Conservation (phyloP, 164 flowering plant genomes). For the Berberis thunbergii region DNA sequence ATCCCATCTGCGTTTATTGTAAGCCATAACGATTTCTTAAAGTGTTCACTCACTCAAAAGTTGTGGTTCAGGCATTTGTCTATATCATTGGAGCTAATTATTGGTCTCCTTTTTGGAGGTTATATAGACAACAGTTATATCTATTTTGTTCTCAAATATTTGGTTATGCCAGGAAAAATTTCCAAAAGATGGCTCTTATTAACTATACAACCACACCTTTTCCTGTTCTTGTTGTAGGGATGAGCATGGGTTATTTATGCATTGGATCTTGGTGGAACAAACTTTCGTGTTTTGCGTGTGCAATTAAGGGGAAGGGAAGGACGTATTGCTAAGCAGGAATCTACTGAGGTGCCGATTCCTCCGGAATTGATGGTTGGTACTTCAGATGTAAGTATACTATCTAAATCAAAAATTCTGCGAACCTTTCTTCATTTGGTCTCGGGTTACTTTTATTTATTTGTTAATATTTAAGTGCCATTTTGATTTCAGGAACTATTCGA, state of each 20-base stretch:
- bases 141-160: too few relatives aligned
- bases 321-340: slow-evolving; percentile 60
- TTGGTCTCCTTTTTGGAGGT: too few relatives aligned
- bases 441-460: neutral
- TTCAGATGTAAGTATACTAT: slow-evolving; percentile 50
- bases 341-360: slow-evolving; percentile 85
- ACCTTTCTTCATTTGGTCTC: neutral
- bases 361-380: slow-evolving; percentile 75
- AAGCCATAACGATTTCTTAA: too few relatives aligned
- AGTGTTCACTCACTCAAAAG: too few relatives aligned
- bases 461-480: slow-evolving; percentile 2
- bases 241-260: slow-evolving; percentile 90
- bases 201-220: neutral
- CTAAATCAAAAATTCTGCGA: neutral
- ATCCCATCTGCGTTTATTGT: too few relatives aligned
- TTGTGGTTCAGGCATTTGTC: too few relatives aligned
- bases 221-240: slow-evolving; percentile 32
- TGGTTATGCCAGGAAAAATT: too few relatives aligned
- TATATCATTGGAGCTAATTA: too few relatives aligned
- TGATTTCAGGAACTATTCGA: slow-evolving; percentile 73
- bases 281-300: slow-evolving; percentile 88
- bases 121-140: too few relatives aligned
- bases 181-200: neutral
- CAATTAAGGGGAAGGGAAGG: slow-evolving; percentile 67
- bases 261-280: slow-evolving; percentile 95